These are phyloP conservation scores for Cladophialophora immunda DNA, from an alignment of 2,329 filamentous ascomycete species.

Conservation along the genomic window DNA sequence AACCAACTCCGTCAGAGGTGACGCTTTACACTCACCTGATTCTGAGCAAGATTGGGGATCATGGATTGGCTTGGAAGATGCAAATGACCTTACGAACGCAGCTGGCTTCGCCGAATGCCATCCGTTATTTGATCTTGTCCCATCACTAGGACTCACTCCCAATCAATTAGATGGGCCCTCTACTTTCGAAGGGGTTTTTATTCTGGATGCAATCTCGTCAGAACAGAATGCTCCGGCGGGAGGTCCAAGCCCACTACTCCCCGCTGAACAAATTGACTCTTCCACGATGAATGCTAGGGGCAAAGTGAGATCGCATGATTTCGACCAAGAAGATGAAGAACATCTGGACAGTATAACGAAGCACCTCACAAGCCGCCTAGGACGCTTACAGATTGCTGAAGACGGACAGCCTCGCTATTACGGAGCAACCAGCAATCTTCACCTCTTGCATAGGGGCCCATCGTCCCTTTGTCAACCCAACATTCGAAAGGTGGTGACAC, in stretches of 20 bases:
- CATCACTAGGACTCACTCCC: not conserved
- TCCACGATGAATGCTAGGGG: not conserved
- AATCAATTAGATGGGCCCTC: not conserved
- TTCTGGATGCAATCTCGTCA: not conserved
- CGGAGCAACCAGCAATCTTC: slow-evolving; percentile 56
- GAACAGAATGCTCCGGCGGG: not conserved
- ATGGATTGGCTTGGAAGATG: not conserved
- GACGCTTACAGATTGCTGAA: slow-evolving; percentile 53
- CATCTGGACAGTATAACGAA: slow-evolving; percentile 51
- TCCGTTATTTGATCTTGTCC: not conserved
- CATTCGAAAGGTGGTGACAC: not conserved
- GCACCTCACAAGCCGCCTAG: slow-evolving; percentile 55
- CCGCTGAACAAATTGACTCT: not conserved
- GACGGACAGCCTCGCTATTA: slow-evolving; percentile 57
- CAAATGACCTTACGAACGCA: not conserved
- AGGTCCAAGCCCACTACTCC: not conserved
- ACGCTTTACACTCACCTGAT: not conserved
- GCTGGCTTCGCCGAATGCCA: not conserved
- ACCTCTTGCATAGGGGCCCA: slow-evolving; percentile 51
- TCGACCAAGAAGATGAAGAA: not conserved
- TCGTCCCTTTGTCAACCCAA: slow-evolving; percentile 43
- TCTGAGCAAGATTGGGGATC: not conserved
- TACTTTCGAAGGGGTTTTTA: not conserved
- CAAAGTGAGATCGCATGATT: not conserved
- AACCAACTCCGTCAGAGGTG: not conserved